phyloP scores from a whole-genome alignment of 2,329 filamentous ascomycete species.

The Tolypocladium inflatum region DNA sequence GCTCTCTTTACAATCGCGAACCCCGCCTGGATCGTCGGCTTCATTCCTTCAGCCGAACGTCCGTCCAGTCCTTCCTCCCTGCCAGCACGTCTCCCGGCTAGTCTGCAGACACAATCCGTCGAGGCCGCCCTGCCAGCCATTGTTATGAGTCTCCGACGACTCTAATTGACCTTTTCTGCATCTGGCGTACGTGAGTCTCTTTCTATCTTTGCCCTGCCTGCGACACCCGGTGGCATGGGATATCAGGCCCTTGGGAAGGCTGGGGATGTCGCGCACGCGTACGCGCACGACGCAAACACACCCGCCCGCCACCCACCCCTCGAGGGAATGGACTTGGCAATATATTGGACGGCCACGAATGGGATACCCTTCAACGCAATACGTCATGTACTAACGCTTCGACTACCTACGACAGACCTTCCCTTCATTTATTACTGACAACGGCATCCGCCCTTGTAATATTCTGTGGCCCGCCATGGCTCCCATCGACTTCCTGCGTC shows the following conservation, averaged over 20 bases:
- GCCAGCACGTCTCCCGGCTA: background rate
- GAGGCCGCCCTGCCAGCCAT: background rate
- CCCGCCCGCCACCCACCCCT: background rate
- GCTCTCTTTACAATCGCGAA: background rate
- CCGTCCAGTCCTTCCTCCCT: slow-evolving; percentile 26
- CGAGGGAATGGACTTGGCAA: slow-evolving; percentile 1
- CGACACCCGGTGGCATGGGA: background rate
- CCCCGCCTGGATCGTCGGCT: slow-evolving; percentile 16
- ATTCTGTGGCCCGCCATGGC: slow-evolving; percentile 3
- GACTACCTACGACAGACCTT: background rate
- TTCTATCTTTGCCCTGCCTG: background rate
- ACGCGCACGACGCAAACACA: background rate
- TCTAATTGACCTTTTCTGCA: background rate
- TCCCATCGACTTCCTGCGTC: slow-evolving; percentile 3
- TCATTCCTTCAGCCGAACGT: slow-evolving; percentile 23
- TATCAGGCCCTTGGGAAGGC: background rate
- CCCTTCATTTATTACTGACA: slow-evolving; percentile 7
- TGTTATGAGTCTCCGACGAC: background rate
- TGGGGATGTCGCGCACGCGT: background rate
- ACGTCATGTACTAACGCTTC: background rate
- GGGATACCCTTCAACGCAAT: background rate
- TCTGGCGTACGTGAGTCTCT: background rate
- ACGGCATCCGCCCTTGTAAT: background rate
- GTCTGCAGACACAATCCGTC: slow-evolving; percentile 1
- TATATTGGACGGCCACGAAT: background rate